Conservation (phyloP, 2,329 filamentous ascomycete species). For the Fusarium veterinarium region DNA sequence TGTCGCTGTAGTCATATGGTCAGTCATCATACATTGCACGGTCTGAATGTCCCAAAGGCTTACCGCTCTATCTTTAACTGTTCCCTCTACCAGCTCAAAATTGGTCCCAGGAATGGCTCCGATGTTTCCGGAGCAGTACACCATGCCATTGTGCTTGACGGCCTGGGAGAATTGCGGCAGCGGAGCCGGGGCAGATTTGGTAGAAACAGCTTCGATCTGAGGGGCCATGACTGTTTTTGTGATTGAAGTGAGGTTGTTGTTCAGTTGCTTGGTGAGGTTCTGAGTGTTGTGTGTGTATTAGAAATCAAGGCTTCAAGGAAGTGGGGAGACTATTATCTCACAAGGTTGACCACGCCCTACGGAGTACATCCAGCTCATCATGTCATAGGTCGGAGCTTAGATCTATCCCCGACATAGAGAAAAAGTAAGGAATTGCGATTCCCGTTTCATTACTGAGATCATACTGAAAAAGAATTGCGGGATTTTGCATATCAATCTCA, state of each 20-base stretch:
- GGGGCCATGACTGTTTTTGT: background rate
- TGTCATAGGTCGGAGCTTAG: background rate
- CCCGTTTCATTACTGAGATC: background rate
- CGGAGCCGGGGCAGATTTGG: slow-evolving; percentile 50
- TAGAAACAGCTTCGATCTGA: slow-evolving; percentile 8
- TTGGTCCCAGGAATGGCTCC: slow-evolving; percentile 66
- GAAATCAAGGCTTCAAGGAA: background rate
- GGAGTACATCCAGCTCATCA: background rate
- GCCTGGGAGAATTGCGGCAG: slow-evolving; percentile 66
- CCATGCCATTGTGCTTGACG: slow-evolving; percentile 71
- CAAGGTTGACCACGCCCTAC: background rate
- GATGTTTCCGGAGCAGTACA: slow-evolving; percentile 77
- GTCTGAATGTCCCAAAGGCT: too few relatives aligned
- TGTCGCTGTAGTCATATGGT: background rate
- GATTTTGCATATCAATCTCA: background rate
- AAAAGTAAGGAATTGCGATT: too few relatives aligned
- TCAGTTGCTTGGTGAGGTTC: background rate
- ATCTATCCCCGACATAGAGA: background rate
- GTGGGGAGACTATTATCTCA: background rate
- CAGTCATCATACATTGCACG: background rate
- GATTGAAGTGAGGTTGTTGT: background rate
- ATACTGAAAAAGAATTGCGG: background rate
- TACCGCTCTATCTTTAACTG: slow-evolving; percentile 31
- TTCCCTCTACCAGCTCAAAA: slow-evolving; percentile 63
- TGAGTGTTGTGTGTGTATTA: background rate